These are phyloP conservation scores for Cladosporium colombiae DNA, from an alignment of 2,329 filamentous ascomycete species.

Conservation along the genomic window DNA sequence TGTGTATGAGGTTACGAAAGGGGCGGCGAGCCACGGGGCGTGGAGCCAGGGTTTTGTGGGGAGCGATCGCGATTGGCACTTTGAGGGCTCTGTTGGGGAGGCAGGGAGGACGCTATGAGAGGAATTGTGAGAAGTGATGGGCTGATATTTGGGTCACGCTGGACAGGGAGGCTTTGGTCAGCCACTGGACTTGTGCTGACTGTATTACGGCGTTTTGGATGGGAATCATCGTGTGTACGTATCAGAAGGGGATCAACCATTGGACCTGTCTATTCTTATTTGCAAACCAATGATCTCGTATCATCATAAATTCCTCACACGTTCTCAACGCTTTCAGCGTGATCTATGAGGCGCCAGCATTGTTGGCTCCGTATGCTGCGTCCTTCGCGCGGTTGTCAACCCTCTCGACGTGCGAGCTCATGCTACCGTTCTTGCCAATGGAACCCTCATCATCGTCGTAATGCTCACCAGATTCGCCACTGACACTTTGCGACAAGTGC, in stretches of 20 bases:
- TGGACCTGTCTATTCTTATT: background rate
- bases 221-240: background rate
- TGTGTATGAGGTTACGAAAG: constrained; percentile 30
- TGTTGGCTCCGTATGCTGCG: constrained; percentile 17
- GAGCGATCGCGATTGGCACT: constrained; percentile 40
- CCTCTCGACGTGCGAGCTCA: constrained; percentile 19
- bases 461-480: constrained; percentile 27
- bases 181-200: background rate
- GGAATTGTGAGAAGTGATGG: background rate
- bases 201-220: background rate
- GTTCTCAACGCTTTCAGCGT: background rate
- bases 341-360: constrained; percentile 13
- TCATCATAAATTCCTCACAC: background rate
- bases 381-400: constrained; percentile 16
- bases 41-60: constrained; percentile 38
- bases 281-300: background rate
- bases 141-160: background rate
- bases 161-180: background rate
- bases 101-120: background rate
- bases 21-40: background rate
- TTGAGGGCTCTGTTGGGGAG: constrained; percentile 33
- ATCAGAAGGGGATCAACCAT: background rate
- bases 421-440: constrained; percentile 20
- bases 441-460: constrained; percentile 33
- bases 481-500: constrained; percentile 34